phyloP scores from a whole-genome alignment of 768 basidiomycete species.

The Boletus edulis region DNA sequence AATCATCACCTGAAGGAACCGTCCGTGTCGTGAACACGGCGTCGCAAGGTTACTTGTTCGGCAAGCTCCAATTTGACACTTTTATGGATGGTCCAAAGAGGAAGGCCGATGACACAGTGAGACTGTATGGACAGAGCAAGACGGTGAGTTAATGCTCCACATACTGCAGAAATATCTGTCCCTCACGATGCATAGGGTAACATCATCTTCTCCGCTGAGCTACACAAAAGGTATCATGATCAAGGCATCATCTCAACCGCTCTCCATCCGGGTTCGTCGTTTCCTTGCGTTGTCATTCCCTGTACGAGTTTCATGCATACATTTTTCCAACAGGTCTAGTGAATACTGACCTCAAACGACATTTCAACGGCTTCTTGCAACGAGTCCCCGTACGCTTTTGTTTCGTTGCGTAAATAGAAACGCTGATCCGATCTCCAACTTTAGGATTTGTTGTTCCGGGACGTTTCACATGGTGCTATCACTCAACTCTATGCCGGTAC shows the following conservation, averaged over 20 bases:
- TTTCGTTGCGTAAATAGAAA: not conserved
- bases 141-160: too few species aligned
- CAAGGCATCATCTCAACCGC: constrained; percentile 43
- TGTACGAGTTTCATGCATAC: not conserved
- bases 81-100: too few species aligned
- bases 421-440: not conserved
- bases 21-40: too few species aligned
- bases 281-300: not conserved
- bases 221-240: constrained; percentile 43
- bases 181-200: constrained; percentile 34
- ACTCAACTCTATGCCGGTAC: constrained; percentile 11
- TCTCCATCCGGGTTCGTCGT: constrained; percentile 40
- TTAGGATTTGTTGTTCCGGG: not conserved
- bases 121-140: too few species aligned
- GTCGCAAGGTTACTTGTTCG: too few species aligned
- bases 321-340: not conserved
- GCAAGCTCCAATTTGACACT: too few species aligned
- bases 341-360: constrained; percentile 1
- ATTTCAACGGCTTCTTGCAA: not conserved
- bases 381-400: not conserved
- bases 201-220: constrained; percentile 43
- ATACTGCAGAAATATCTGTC: not conserved
- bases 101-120: too few species aligned
- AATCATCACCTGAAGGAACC: too few species aligned
- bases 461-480: constrained; percentile 2